phyloP scores from a whole-genome alignment of 208 protist species.

The Crithidia brevicula region DNA sequence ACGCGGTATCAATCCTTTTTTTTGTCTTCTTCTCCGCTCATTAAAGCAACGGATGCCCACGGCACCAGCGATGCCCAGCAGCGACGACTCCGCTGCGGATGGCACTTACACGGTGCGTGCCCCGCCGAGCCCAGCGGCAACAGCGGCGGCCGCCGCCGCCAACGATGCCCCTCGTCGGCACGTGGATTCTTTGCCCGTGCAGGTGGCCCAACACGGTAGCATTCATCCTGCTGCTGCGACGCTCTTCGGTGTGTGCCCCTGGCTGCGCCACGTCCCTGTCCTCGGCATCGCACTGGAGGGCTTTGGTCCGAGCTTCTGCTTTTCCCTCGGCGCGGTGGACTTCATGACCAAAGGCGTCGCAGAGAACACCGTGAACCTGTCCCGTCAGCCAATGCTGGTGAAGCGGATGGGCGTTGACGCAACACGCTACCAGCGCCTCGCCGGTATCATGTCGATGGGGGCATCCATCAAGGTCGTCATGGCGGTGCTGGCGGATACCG shows the following conservation, averaged over 20 bases:
- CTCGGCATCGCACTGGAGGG: slow-evolving; percentile 34
- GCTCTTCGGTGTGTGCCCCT: slow-evolving; percentile 32
- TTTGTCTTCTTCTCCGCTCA: no score
- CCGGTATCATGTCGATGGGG: slow-evolving; percentile 32
- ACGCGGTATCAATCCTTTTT: not conserved
- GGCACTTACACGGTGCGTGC: no score
- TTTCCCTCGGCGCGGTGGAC: slow-evolving; percentile 34
- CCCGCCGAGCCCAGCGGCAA: not conserved
- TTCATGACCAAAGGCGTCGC: slow-evolving; percentile 52
- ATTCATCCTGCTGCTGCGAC: slow-evolving; percentile 27
- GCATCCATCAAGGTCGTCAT: slow-evolving; percentile 51
- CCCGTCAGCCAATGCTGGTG: slow-evolving; percentile 43
- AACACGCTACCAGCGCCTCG: slow-evolving; percentile 43
- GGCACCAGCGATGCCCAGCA: not conserved
- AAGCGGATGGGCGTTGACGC: slow-evolving; percentile 25
- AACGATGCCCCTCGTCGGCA: not conserved
- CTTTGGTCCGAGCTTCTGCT: slow-evolving; percentile 37
- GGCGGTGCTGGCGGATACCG: slow-evolving; percentile 41
- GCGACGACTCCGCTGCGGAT: not conserved
- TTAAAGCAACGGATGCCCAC: no score
- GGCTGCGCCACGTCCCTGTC: slow-evolving; percentile 33
- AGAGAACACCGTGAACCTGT: slow-evolving; percentile 37
- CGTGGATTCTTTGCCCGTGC: not conserved
- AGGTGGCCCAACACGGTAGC: not conserved
- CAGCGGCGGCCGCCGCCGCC: not conserved